Evolutionary conservation across 176 grass and related monocot genomes (phyloP).

Genomic region (Ensete ventricosum): DNA sequence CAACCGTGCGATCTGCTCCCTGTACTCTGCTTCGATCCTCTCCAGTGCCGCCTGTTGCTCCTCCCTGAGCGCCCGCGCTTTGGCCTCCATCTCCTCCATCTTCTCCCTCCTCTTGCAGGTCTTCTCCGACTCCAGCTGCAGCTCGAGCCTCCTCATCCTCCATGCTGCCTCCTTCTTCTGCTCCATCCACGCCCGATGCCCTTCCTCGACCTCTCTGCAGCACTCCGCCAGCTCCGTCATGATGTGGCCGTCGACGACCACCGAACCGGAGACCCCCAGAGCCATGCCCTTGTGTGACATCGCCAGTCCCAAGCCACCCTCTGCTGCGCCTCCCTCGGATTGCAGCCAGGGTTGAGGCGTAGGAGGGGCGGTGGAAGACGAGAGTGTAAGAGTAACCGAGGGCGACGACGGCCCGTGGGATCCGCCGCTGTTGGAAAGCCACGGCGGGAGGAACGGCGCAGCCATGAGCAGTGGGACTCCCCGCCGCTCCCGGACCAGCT

Average conservation of each 20-base stretch:
- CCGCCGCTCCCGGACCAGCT: conserved; percentile 61
- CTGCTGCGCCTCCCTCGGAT: neutral
- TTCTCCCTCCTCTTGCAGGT: conserved; percentile 56
- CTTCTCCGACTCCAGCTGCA: conserved; percentile 82
- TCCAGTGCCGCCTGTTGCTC: conserved; percentile 60
- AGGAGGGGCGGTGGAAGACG: conserved; percentile 19
- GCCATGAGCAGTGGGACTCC: conserved; percentile 51
- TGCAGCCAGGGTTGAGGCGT: conserved; percentile 1
- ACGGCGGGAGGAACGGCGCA: conserved; percentile 56
- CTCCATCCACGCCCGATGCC: conserved; percentile 64
- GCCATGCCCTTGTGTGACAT: neutral
- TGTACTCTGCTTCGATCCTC: conserved; percentile 60
- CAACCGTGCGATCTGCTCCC: conserved; percentile 58
- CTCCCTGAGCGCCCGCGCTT: conserved; percentile 47
- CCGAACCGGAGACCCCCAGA: neutral
- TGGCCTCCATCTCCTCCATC: conserved; percentile 68
- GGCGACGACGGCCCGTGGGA: conserved; percentile 28
- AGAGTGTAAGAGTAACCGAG: conserved; percentile 36
- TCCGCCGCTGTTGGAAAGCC: conserved; percentile 41
- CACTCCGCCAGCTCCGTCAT: conserved; percentile 55
- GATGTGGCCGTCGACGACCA: neutral
- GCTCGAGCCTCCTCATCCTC: conserved; percentile 78
- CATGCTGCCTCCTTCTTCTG: conserved; percentile 81
- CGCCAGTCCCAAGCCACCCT: neutral
- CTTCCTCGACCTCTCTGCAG: conserved; percentile 76